Evolutionary conservation across 768 basidiomycete genomes (phyloP).

Genomic region (Trametes villosa): DNA sequence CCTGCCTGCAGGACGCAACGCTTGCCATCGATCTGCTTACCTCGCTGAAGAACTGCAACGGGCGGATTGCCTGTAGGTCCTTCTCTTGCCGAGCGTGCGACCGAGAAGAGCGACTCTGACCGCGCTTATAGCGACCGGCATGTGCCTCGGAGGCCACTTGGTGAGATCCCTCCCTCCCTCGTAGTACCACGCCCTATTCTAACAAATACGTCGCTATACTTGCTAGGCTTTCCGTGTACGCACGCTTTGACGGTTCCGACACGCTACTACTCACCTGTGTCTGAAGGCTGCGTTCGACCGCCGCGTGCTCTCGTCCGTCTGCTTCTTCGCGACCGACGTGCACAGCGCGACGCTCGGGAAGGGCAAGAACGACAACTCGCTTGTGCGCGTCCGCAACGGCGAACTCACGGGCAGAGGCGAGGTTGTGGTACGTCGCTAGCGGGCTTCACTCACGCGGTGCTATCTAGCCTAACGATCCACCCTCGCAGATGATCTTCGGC

Average conservation of each 20-base stretch:
- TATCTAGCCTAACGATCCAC: background rate
- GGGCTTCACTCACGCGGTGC: background rate
- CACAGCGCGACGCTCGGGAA: slow-evolving; percentile 87
- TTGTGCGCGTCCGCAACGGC: slow-evolving; percentile 72
- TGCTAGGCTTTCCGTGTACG: slow-evolving; percentile 56
- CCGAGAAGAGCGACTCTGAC: slow-evolving; percentile 32
- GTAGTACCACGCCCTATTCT: too few species aligned
- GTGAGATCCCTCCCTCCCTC: slow-evolving; percentile 46
- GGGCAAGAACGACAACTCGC: slow-evolving; percentile 82
- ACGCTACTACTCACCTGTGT: background rate
- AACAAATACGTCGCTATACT: too few species aligned
- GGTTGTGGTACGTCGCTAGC: slow-evolving; percentile 63
- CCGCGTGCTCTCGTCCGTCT: slow-evolving; percentile 81
- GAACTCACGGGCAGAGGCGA: slow-evolving; percentile 82
- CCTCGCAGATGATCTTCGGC: slow-evolving; percentile 86
- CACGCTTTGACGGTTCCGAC: background rate
- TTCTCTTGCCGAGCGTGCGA: background rate
- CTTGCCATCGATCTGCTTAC: slow-evolving; percentile 75
- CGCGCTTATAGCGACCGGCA: slow-evolving; percentile 68
- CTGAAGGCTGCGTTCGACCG: slow-evolving; percentile 84
- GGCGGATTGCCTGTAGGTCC: slow-evolving; percentile 78
- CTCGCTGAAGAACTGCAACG: slow-evolving; percentile 83
- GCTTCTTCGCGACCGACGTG: slow-evolving; percentile 95
- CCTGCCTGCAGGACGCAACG: slow-evolving; percentile 66
- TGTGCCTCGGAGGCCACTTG: slow-evolving; percentile 89